Percentiles rank a stretch among this genome's conserved stretches.
phyloP scores from a whole-genome alignment of 1,284 basidiomycete species.

The Melampsora larici-populina region DNA sequence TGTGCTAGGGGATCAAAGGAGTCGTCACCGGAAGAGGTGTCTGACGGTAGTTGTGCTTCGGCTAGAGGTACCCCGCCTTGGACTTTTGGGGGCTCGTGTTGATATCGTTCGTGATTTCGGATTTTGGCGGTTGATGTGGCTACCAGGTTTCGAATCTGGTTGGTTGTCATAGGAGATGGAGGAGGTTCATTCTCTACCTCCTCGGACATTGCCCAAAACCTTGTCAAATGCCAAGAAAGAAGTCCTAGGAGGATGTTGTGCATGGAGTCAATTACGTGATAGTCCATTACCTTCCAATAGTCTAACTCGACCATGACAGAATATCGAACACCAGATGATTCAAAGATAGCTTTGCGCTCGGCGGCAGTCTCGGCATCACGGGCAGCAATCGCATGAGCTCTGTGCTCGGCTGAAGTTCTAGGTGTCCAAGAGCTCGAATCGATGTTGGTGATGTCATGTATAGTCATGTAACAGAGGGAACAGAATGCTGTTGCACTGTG shows the following conservation, averaged over 20 bases:
- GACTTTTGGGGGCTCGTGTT: background rate
- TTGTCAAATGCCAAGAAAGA: no score
- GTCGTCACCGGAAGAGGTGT: background rate
- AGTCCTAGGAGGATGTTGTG: conserved; percentile 33
- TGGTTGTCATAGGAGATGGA: no score
- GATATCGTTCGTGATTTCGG: background rate
- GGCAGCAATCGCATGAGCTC: background rate
- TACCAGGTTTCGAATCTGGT: background rate
- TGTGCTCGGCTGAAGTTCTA: background rate
- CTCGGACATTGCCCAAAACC: no score
- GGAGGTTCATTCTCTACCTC: no score
- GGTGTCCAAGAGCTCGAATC: background rate
- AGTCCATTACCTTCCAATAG: background rate
- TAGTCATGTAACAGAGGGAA: background rate
- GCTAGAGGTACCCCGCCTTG: background rate
- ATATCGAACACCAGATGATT: background rate
- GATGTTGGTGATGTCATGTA: background rate
- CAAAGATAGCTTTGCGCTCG: background rate
- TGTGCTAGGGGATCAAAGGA: background rate
- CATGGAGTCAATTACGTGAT: conserved; percentile 18
- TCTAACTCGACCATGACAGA: background rate
- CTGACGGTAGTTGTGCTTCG: background rate
- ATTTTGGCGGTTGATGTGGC: background rate
- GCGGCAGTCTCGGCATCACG: background rate
- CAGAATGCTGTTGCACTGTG: background rate